Conservation (phyloP, 1,284 basidiomycete species). For the Ganoderma boninense region DNA sequence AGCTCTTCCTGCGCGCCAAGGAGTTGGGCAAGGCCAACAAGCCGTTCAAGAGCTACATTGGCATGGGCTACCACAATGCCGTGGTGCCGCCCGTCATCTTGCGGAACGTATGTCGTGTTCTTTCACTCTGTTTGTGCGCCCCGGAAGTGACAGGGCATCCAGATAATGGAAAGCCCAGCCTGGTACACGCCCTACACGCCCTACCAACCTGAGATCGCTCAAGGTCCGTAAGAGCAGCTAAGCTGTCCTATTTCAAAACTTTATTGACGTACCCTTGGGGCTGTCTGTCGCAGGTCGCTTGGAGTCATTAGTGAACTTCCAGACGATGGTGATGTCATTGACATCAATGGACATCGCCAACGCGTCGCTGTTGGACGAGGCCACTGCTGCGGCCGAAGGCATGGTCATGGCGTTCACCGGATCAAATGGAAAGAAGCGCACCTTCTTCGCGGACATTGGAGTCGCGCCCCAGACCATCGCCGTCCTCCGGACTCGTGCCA, state of each 20-base stretch:
- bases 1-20: slow-evolving; percentile 82
- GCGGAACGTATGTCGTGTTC: slow-evolving; percentile 74
- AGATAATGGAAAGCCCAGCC: slow-evolving; percentile 96
- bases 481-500: slow-evolving; percentile 88
- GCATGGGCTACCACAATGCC: slow-evolving; percentile 97
- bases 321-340: slow-evolving; percentile 96
- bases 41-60: slow-evolving; percentile 92
- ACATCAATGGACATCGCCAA: slow-evolving; percentile 96
- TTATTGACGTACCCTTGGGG: slow-evolving; percentile 19
- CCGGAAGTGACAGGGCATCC: not conserved
- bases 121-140: not conserved
- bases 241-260: not conserved
- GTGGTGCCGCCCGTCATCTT: slow-evolving; percentile 94
- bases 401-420: slow-evolving; percentile 87
- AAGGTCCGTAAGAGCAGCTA: slow-evolving; percentile 62
- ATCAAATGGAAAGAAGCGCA: slow-evolving; percentile 77
- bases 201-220: slow-evolving; percentile 92
- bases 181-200: slow-evolving; percentile 99
- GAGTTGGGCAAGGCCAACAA: slow-evolving; percentile 84
- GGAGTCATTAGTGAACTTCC: slow-evolving; percentile 97
- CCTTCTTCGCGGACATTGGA: slow-evolving; percentile 85
- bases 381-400: slow-evolving; percentile 92
- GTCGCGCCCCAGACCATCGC: slow-evolving; percentile 89
- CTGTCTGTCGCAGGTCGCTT: slow-evolving; percentile 72
- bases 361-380: slow-evolving; percentile 91